phyloP scores from a whole-genome alignment of 768 basidiomycete species.

The Strobilomyces confusus region DNA sequence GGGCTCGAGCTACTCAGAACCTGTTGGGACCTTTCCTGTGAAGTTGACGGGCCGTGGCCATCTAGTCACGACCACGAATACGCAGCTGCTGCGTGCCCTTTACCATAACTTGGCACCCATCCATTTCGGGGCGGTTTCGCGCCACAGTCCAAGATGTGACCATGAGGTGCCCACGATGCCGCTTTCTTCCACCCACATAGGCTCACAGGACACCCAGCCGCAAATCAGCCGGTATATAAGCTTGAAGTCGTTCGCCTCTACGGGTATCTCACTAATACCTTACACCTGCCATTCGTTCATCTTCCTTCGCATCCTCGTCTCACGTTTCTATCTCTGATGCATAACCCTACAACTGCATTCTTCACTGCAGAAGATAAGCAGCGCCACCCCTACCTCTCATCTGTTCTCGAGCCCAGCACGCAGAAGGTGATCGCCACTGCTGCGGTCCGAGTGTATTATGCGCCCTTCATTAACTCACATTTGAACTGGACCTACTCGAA shows the following conservation, averaged over 20 bases:
- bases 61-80: conserved; percentile 15
- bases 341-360: conserved; percentile 29
- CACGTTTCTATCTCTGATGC: conserved; percentile 21
- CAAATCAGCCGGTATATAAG: conserved; percentile 33
- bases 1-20: conserved; percentile 11
- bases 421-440: conserved; percentile 53
- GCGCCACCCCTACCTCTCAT: conserved; percentile 36
- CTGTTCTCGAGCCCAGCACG: conserved; percentile 35
- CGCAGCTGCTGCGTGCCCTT: conserved; percentile 26
- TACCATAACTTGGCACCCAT: conserved; percentile 20
- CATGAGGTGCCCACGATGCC: conserved; percentile 36
- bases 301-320: conserved; percentile 3
- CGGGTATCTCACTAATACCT: conserved; percentile 14
- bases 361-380: conserved; percentile 38
- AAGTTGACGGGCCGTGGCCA: conserved; percentile 16
- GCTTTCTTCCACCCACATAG: conserved; percentile 26
- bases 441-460: conserved; percentile 58
- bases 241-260: conserved; percentile 12
- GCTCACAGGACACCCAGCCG: conserved; percentile 20
- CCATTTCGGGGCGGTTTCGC: conserved; percentile 29
- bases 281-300: conserved; percentile 19
- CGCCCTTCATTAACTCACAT: conserved; percentile 44
- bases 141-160: conserved; percentile 29
- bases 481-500: conserved; percentile 58
- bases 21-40: conserved; percentile 20